Base-by-base conservation (phyloP, 306 rosid genomes). In the Medicago ruthenica region DNA sequence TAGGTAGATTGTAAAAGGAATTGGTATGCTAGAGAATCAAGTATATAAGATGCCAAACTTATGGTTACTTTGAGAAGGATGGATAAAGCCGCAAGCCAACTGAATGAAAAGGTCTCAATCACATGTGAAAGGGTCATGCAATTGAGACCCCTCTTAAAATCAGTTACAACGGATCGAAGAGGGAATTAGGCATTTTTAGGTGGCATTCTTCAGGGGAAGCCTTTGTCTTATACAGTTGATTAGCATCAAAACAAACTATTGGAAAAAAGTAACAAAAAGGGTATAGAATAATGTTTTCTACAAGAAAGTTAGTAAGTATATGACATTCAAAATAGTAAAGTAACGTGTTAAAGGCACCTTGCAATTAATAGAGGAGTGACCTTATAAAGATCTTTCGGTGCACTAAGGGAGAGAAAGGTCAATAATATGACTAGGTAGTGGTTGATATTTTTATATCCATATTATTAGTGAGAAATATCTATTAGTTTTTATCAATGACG, bases 111-210 rank as follows among this genome's bases (percentile, higher is more conserved):
- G 85, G 86, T 82, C 81, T 54, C 73, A 53, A 82, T 85, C 89
- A 81, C 88, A 76, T 89, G 92, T 70, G 71, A 61, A 61, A 77
- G 86, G 87, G 82, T 88, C 93, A 91, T 85, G 93, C 90, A 81
- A 78, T 58, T 58, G 63, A 84, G 89, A 51, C 86, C 73, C 76
- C 76, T 84, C 87, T 69, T 73, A 45, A 84, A 81, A 76, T 89
- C 82, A 71, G 91, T 88, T 88, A 82, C 82, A 82, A 58, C 17
- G 15, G 76, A 48, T 48, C 6, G 8, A 70, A 11, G 77, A 78
- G 48, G 45, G 34, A 79, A 82, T 87, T 81, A 64, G 89, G 85
- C 83, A 80, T 68, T 60, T 10, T 86, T 75, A 79, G 67, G 69
- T 54, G 80, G 57, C 83, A 65, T 60, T 73, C 73, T 69, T 20